Evolutionary conservation across 2,329 filamentous ascomycete genomes (phyloP).

Genomic region (Mycosphaerella sp.): DNA sequence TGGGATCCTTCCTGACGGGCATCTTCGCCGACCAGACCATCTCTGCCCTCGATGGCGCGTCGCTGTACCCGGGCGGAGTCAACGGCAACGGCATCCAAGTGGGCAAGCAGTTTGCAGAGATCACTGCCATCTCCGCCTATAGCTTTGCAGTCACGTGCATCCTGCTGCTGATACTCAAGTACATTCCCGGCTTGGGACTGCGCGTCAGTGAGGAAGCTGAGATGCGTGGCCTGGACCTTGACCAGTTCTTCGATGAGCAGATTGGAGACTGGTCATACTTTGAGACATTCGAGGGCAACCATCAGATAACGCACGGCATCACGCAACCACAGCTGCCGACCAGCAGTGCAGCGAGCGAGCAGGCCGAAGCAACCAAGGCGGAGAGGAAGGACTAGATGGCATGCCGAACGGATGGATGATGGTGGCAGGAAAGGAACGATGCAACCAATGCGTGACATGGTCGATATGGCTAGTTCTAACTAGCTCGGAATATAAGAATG

Average conservation of each 20-base stretch:
- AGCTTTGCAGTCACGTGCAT: constrained; percentile 50
- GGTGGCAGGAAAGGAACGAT: background rate
- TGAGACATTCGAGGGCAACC: constrained; percentile 17
- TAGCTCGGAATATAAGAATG: background rate
- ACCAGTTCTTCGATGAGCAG: constrained; percentile 53
- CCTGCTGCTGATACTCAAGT: constrained; percentile 49
- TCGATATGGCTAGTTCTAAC: too few relatives aligned
- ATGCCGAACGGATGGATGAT: background rate
- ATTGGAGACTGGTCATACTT: constrained; percentile 38
- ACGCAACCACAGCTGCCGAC: constrained; percentile 6
- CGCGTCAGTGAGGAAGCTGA: constrained; percentile 51
- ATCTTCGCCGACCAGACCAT: constrained; percentile 50
- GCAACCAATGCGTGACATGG: too few relatives aligned
- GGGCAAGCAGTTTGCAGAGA: constrained; percentile 52
- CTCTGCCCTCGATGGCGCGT: constrained; percentile 46
- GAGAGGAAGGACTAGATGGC: constrained; percentile 5
- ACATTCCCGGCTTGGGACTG: constrained; percentile 49
- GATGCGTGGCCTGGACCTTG: constrained; percentile 49
- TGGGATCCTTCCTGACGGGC: constrained; percentile 53
- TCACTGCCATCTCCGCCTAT: constrained; percentile 49
- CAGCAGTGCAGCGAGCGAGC: constrained; percentile 15
- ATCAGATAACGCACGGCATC: constrained; percentile 26
- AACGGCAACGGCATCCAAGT: constrained; percentile 53
- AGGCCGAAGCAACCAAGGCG: constrained; percentile 2
- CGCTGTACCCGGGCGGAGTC: constrained; percentile 45